Evolutionary conservation across 164 flowering plant species (phyloP).

Genomic region (Paratinospora sagittata): DNA sequence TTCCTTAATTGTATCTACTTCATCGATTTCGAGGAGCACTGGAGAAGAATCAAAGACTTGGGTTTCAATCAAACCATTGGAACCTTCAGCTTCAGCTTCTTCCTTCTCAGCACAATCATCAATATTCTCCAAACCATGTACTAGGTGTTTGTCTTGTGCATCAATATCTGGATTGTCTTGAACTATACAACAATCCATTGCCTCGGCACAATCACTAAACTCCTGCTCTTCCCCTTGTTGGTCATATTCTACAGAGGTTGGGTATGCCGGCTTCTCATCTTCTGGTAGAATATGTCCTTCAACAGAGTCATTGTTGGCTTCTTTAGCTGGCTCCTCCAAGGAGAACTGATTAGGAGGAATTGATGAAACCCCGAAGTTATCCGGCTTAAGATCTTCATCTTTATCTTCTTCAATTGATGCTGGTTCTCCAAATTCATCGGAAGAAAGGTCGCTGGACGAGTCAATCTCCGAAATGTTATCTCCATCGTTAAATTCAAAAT

Average conservation of each 20-base stretch:
- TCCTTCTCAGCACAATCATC: not conserved
- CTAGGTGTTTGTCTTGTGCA: not conserved
- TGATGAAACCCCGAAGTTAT: slow-evolving; percentile 14
- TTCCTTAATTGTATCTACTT: slow-evolving; percentile 10
- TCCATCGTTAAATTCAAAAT: not conserved
- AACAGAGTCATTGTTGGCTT: slow-evolving; percentile 4
- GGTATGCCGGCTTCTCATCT: not conserved
- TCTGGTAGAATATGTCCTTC: not conserved
- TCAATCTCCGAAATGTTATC: slow-evolving; percentile 8
- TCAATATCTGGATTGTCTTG: not conserved
- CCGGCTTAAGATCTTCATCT: too few species aligned
- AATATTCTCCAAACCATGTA: slow-evolving; percentile 1
- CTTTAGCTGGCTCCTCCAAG: slow-evolving; percentile 10
- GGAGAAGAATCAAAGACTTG: too few species aligned
- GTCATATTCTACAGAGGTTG: not conserved
- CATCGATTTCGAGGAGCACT: too few species aligned
- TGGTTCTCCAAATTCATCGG: slow-evolving; percentile 9
- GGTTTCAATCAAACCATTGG: slow-evolving; percentile 6
- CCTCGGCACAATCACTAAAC: not conserved
- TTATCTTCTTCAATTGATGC: slow-evolving; percentile 5
- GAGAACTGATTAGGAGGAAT: slow-evolving; percentile 11
- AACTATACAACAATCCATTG: not conserved
- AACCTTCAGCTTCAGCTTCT: slow-evolving; percentile 7
- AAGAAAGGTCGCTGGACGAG: slow-evolving; percentile 2
- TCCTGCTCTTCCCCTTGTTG: not conserved